These are phyloP conservation scores for Yarrowia osloensis DNA, from an alignment of 805 yeast species.

Conservation along the genomic window DNA sequence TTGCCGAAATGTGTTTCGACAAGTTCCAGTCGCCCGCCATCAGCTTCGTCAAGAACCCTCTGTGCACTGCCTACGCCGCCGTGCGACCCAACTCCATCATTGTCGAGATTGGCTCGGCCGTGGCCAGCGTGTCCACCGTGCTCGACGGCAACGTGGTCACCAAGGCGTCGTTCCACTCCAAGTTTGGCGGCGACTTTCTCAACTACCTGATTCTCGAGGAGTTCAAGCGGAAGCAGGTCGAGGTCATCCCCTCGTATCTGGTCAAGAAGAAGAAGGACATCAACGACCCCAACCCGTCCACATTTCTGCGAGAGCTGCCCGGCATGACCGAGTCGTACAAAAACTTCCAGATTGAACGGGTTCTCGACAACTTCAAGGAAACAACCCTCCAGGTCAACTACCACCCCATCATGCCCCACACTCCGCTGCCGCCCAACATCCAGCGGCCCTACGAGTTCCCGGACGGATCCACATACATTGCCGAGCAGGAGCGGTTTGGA, in stretches of 20 bases:
- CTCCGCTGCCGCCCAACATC: conserved; percentile 42
- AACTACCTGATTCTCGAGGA: conserved; percentile 62
- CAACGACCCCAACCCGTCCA: conserved; percentile 19
- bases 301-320: conserved; percentile 32
- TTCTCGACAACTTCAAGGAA: conserved; percentile 54
- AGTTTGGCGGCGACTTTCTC: conserved; percentile 76
- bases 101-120: conserved; percentile 74
- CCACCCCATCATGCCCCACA: conserved; percentile 45
- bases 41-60: conserved; percentile 71
- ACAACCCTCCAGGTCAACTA: conserved; percentile 46
- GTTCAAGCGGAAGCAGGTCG: conserved; percentile 45
- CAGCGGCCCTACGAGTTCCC: conserved; percentile 61
- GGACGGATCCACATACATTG: conserved; percentile 51
- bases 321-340: conserved; percentile 46
- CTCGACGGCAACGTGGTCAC: conserved; percentile 60
- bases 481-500: conserved; percentile 56
- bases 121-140: conserved; percentile 56
- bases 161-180: conserved; percentile 44
- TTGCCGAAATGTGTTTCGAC: conserved; percentile 75
- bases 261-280: conserved; percentile 39
- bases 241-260: conserved; percentile 43
- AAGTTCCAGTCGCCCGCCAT: conserved; percentile 73
- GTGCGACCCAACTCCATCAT: conserved; percentile 79
- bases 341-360: conserved; percentile 46
- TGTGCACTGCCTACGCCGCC: conserved; percentile 53